A percentile compares a stretch with the other conserved stretches of the same genome.
Evolutionary conservation across 495 filamentous ascomycete genomes (phyloP).

Genomic region (Neurospora terricola): DNA sequence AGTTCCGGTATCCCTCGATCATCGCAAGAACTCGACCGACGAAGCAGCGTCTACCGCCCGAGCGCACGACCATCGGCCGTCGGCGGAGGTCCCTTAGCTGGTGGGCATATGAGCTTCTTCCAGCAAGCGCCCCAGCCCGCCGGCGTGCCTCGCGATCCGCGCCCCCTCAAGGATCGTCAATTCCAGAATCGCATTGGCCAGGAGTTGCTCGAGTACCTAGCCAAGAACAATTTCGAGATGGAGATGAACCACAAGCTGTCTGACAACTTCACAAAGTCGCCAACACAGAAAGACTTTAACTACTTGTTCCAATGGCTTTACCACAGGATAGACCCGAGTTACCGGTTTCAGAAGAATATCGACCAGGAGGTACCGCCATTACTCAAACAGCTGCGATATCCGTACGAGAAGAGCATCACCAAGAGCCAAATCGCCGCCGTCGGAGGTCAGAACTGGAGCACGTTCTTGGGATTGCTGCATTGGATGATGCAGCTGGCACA

Average conservation of each 20-base stretch:
- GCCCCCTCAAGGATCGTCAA: slow-evolving; percentile 71
- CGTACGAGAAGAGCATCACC: slow-evolving; percentile 85
- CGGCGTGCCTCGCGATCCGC: slow-evolving; percentile 76
- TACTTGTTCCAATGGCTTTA: slow-evolving; percentile 97
- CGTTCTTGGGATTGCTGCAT: slow-evolving; percentile 85
- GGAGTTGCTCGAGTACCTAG: slow-evolving; percentile 84
- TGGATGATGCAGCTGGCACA: slow-evolving; percentile 97
- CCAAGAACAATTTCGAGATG: slow-evolving; percentile 88
- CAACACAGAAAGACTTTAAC: slow-evolving; percentile 98
- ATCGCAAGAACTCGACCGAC: slow-evolving; percentile 47
- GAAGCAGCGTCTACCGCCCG: slow-evolving; percentile 75
- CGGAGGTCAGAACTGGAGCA: slow-evolving; percentile 90
- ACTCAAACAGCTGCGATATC: slow-evolving; percentile 86
- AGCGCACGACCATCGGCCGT: slow-evolving; percentile 43
- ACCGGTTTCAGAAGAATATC: slow-evolving; percentile 83
- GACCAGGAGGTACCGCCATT: slow-evolving; percentile 89
- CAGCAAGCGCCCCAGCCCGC: slow-evolving; percentile 69
- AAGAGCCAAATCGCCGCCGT: slow-evolving; percentile 92
- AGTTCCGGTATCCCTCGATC: slow-evolving; percentile 19
- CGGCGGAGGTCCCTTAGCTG: slow-evolving; percentile 34
- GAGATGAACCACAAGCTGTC: slow-evolving; percentile 88
- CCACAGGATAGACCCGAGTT: slow-evolving; percentile 83
- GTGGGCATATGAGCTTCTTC: slow-evolving; percentile 81
- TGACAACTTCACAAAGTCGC: slow-evolving; percentile 77
- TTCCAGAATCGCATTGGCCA: slow-evolving; percentile 75